phyloP scores from a whole-genome alignment of 768 basidiomycete species.

The Hygrocybe punicea region DNA sequence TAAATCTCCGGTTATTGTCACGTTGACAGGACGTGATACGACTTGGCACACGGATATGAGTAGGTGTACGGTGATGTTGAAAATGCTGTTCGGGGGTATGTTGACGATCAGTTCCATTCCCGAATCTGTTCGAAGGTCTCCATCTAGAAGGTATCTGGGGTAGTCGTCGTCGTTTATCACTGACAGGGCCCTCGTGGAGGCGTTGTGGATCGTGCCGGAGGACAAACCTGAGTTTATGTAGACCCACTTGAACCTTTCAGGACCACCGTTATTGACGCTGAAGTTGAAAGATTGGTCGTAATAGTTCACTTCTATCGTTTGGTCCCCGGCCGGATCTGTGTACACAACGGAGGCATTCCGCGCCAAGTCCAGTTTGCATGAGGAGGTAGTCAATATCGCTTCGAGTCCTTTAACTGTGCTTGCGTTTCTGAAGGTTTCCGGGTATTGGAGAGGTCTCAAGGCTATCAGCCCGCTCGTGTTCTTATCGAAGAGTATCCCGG shows the following conservation, averaged over 20 bases:
- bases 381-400: neutral
- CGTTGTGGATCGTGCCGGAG: neutral
- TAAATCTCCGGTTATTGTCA: neutral
- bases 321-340: neutral
- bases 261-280: neutral
- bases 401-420: neutral
- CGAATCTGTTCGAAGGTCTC: neutral
- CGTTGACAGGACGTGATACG: neutral
- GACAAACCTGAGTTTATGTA: neutral
- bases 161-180: neutral
- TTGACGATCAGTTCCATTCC: neutral
- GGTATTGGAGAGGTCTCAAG: neutral
- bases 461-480: neutral
- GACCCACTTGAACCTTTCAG: neutral
- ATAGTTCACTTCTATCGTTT: neutral
- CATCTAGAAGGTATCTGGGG: constrained; percentile 1
- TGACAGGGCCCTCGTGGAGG: neutral
- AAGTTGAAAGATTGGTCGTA: neutral
- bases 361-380: neutral
- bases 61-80: neutral
- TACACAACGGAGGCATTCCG: neutral
- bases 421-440: neutral
- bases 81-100: neutral
- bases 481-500: neutral
- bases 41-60: neutral